phyloP scores from a whole-genome alignment of 306 rosid genomes.

The Vachellia pachyceras region DNA sequence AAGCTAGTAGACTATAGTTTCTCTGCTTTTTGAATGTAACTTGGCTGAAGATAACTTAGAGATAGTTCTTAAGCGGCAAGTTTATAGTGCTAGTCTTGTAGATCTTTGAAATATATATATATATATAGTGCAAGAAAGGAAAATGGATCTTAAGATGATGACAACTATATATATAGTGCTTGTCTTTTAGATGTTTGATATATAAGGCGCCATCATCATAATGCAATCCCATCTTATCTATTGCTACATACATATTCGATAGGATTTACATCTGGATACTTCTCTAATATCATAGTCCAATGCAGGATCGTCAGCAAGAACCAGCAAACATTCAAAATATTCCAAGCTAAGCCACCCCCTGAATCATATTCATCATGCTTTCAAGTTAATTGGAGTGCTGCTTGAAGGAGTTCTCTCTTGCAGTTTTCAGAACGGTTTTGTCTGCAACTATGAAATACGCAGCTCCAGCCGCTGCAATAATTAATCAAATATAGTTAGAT shows the following conservation, averaged over 20 bases:
- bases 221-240: conserved; percentile 1
- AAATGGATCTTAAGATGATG: too few relatives aligned
- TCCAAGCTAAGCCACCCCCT: too few relatives aligned
- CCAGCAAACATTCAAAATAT: neutral
- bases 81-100: too few relatives aligned
- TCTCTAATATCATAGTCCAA: neutral
- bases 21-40: neutral
- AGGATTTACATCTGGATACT: neutral
- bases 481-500: conserved; percentile 27
- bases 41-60: neutral
- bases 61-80: neutral
- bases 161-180: too few relatives aligned
- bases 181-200: too few relatives aligned
- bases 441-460: conserved; percentile 99
- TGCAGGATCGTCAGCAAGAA: conserved; percentile 10
- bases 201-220: too few relatives aligned
- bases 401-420: conserved; percentile 90
- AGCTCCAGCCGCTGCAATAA: conserved; percentile 84
- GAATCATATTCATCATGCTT: conserved; percentile 45
- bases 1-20: neutral
- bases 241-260: neutral
- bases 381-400: conserved; percentile 45
- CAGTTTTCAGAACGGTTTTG: conserved; percentile 92
- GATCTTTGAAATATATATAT: too few relatives aligned
- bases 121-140: too few relatives aligned